These are phyloP conservation scores for Hypoxylon cercidicola DNA, from an alignment of 495 filamentous ascomycete species.

Conservation along the genomic window DNA sequence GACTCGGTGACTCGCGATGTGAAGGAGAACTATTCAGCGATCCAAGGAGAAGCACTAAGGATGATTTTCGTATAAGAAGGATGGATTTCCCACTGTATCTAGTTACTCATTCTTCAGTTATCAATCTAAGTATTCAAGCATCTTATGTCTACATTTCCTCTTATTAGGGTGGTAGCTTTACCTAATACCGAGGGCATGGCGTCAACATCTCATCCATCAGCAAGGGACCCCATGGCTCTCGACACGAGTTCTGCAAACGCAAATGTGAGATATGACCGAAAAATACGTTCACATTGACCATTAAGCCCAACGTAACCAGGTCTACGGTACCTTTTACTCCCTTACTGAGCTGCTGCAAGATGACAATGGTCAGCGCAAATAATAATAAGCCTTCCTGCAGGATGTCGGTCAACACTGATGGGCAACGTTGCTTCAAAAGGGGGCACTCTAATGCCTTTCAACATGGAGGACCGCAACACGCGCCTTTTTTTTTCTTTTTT, in stretches of 20 bases:
- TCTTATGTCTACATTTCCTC: too few relatives aligned
- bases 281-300: conserved; percentile 10
- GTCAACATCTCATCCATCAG: too few relatives aligned
- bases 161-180: too few relatives aligned
- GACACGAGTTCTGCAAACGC: neutral
- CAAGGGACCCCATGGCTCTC: too few relatives aligned
- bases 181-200: too few relatives aligned
- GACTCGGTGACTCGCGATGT: too few relatives aligned
- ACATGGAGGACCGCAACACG: conserved; percentile 2
- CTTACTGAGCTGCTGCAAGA: conserved; percentile 26
- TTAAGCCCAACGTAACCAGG: conserved; percentile 12
- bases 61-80: too few relatives aligned
- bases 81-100: neutral
- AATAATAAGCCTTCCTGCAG: conserved; percentile 18
- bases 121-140: too few relatives aligned
- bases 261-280: conserved; percentile 6
- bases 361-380: conserved; percentile 26
- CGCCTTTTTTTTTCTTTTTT: neutral
- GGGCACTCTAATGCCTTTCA: conserved; percentile 20
- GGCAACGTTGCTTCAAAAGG: conserved; percentile 35
- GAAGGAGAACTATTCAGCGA: too few relatives aligned
- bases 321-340: conserved; percentile 2
- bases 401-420: conserved; percentile 22
- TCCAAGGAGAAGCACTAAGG: too few relatives aligned
- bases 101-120: neutral